These are phyloP conservation scores for Delonix regia DNA, from an alignment of 306 rosid genomes.

Conservation along the genomic window DNA sequence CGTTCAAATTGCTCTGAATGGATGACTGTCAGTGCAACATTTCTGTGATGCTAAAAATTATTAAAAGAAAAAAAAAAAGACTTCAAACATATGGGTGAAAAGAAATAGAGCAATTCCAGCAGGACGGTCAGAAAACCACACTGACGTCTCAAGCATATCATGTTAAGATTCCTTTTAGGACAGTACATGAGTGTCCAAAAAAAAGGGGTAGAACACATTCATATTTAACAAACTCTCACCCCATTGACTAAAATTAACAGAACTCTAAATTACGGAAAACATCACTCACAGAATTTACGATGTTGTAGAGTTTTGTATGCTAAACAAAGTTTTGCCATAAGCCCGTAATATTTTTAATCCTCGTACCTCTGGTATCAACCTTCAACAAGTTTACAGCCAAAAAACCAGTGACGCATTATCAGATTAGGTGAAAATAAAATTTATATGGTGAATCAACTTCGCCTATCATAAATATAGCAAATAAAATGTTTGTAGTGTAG, in stretches of 20 bases:
- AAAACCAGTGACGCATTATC: constrained; percentile 10
- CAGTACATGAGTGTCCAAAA: no score
- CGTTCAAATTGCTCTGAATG: no score
- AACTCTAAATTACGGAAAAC: neutral
- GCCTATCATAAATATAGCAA: constrained; percentile 24
- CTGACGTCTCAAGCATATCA: no score
- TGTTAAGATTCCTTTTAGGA: no score
- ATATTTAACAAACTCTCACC: neutral
- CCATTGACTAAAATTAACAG: neutral
- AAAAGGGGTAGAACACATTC: no score
- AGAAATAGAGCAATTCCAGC: no score
- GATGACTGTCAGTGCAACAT: no score
- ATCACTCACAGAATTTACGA: neutral
- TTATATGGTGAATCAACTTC: constrained; percentile 9
- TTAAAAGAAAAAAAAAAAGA: no score
- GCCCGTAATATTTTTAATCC: constrained; percentile 8
- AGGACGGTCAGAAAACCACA: no score
- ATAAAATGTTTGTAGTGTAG: constrained; percentile 18
- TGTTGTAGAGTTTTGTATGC: neutral
- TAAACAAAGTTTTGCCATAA: constrained; percentile 16
- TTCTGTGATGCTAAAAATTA: no score
- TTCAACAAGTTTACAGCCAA: constrained; percentile 19
- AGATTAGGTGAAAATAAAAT: constrained; percentile 13
- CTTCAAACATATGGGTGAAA: no score
- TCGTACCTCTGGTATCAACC: neutral